phyloP scores from a whole-genome alignment of 495 filamentous ascomycete genomes.

The Lepidopterella palustris region DNA sequence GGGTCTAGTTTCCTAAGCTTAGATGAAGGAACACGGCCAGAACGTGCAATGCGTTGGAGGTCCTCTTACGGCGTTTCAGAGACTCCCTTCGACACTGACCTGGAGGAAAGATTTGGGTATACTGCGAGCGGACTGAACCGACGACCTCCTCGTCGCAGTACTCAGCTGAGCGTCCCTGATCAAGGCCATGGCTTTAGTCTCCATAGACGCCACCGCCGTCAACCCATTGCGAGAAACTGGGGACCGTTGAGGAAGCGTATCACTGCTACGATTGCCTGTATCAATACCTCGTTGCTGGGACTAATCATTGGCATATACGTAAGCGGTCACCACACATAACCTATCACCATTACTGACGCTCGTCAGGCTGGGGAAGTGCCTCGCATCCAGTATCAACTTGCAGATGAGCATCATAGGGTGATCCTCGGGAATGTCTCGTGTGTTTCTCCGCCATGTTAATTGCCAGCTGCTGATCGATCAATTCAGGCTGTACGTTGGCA shows the following conservation, averaged over 20 bases:
- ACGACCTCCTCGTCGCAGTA: neutral
- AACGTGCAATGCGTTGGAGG: neutral
- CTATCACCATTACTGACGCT: conserved; percentile 5
- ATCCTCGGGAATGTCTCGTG: conserved; percentile 65
- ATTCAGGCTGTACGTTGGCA: conserved; percentile 52
- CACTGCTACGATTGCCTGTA: conserved; percentile 59
- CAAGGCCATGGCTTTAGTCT: conserved; percentile 19
- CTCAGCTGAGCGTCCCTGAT: conserved; percentile 14
- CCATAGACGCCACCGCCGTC: conserved; percentile 23
- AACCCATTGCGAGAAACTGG: conserved; percentile 57
- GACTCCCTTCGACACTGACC: neutral
- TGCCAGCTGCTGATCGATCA: neutral
- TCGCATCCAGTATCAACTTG: conserved; percentile 66
- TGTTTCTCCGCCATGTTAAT: conserved; percentile 10
- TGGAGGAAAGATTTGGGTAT: neutral
- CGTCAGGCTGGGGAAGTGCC: conserved; percentile 57
- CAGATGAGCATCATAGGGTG: conserved; percentile 55
- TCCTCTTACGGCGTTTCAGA: neutral
- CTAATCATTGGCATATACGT: conserved; percentile 65
- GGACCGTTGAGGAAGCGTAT: conserved; percentile 56
- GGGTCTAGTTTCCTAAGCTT: neutral
- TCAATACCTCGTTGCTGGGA: conserved; percentile 61
- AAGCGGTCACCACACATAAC: conserved; percentile 13
- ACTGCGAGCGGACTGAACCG: neutral
- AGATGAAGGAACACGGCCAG: neutral